Percentiles rank a stretch among this genome's conserved stretches.
Conservation (phyloP, 148 eudicot species). For the Chenopodium album region DNA sequence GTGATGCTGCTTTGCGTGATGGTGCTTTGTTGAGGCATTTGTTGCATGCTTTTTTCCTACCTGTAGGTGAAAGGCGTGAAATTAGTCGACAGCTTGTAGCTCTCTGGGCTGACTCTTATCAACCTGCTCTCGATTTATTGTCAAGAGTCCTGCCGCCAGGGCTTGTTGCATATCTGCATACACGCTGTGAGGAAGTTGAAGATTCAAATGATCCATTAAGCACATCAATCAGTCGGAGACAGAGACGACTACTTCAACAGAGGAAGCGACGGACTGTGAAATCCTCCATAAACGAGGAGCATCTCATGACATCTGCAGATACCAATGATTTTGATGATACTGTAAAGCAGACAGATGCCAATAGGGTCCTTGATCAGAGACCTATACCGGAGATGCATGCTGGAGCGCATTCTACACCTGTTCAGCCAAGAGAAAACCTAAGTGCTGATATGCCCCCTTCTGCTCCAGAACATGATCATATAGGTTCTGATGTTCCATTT, state of each 20-base stretch:
- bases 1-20: conserved; percentile 97
- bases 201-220: conserved; percentile 62
- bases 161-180: conserved; percentile 93
- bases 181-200: conserved; percentile 68
- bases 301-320: conserved; percentile 37
- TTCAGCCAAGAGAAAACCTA: conserved; percentile 51
- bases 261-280: conserved; percentile 64
- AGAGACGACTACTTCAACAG: conserved; percentile 78
- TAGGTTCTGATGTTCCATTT: conserved; percentile 42
- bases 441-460: conserved; percentile 38
- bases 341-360: conserved; percentile 38
- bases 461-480: conserved; percentile 39
- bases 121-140: conserved; percentile 88
- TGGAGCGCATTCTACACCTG: conserved; percentile 32
- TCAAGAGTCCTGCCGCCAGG: conserved; percentile 98
- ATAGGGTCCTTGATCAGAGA: conserved; percentile 48
- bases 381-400: conserved; percentile 40
- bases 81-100: conserved; percentile 97
- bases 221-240: conserved; percentile 66
- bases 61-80: conserved; percentile 86
- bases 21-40: conserved; percentile 96
- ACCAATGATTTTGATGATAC: conserved; percentile 48
- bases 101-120: conserved; percentile 99
- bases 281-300: conserved; percentile 49
- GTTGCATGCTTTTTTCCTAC: conserved; percentile 83